Conservation (phyloP, 2,329 filamentous ascomycete genomes). For the Grosmannia penicillata region DNA sequence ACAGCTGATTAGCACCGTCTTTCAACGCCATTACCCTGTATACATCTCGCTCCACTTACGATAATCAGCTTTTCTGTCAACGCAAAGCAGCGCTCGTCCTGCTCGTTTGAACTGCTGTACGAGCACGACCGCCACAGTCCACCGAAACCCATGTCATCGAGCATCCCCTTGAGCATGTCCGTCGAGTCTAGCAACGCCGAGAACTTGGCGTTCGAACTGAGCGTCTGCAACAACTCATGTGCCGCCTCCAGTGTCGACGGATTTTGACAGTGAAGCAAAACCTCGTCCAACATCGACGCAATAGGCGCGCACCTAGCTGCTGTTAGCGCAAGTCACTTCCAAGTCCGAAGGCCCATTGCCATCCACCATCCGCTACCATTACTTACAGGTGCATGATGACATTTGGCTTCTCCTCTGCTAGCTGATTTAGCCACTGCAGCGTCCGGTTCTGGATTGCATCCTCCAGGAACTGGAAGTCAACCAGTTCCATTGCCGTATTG, state of each 20-base stretch:
- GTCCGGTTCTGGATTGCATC: constrained; percentile 45
- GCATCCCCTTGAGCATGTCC: constrained; percentile 32
- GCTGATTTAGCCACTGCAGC: constrained; percentile 42
- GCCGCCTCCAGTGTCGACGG: constrained; percentile 43
- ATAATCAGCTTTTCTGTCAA: constrained; percentile 47
- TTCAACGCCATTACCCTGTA: neutral
- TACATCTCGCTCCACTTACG: constrained; percentile 19
- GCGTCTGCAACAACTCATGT: constrained; percentile 41
- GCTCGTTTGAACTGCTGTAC: constrained; percentile 31
- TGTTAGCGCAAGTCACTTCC: neutral
- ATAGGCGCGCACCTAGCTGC: constrained; percentile 36
- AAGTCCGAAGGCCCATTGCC: too few species aligned
- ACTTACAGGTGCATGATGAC: constrained; percentile 46
- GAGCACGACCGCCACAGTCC: constrained; percentile 47
- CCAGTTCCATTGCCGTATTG: constrained; percentile 46
- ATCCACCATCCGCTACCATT: too few species aligned
- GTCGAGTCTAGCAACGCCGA: constrained; percentile 30
- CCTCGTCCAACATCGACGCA: constrained; percentile 42
- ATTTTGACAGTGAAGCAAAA: constrained; percentile 49
- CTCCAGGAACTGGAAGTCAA: constrained; percentile 52
- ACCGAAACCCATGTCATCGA: constrained; percentile 47
- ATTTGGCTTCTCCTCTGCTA: constrained; percentile 37
- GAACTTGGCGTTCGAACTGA: constrained; percentile 40
- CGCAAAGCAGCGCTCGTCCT: constrained; percentile 34
- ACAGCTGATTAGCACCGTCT: too few species aligned